Evolutionary conservation across 805 yeast species (phyloP), one percentile per base, ranked within the genome.

Genomic region (Candida stauntonica): DNA sequence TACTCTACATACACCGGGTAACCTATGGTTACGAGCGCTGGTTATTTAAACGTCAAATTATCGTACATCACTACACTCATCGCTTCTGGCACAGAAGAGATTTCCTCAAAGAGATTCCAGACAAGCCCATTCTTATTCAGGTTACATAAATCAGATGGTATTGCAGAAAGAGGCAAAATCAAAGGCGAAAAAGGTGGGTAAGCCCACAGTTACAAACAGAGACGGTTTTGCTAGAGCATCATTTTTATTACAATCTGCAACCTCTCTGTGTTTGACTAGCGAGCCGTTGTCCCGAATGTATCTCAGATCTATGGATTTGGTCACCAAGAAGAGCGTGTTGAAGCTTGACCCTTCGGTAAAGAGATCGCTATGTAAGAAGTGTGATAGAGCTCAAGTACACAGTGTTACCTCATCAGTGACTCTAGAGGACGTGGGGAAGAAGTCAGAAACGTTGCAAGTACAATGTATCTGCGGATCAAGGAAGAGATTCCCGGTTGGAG

Each of bases 241-340:
- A 13, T 81, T 70, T 47, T 60, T 82, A 21, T 75, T 74, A 50
- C 85, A 80, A 53, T 66, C 75, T 4, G 72, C 48, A 4, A 33
- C 31, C 14, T 16, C 35, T 5, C 16, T 33, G 13, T 35, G 32
- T 12, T 41, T 35, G 37, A 43, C 53, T 39, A 47, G 61, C 44
- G 63, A 60, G 18, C 61, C 67, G 0, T 57, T 86, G n/a, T 70
- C 86, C 0, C 61, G 86, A 35, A 64, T 68, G 38, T 78, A 78
- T 51, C 60, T 73, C 16, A 65, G 73, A 35, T 74, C 73, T 27
- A 61, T 82, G 60, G 79, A 73, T 38, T 50, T 74, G 7, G 81
- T 85, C 7, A 72, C 86, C 7, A 80, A 81, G 54, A 82, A 80
- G 51, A 73, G 79, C 2, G 89, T 84, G 14, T 55, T 80, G 16